These are phyloP conservation scores for Stylosanthes scabra DNA, from an alignment of 331 rosid genomes.

Conservation along the genomic window DNA sequence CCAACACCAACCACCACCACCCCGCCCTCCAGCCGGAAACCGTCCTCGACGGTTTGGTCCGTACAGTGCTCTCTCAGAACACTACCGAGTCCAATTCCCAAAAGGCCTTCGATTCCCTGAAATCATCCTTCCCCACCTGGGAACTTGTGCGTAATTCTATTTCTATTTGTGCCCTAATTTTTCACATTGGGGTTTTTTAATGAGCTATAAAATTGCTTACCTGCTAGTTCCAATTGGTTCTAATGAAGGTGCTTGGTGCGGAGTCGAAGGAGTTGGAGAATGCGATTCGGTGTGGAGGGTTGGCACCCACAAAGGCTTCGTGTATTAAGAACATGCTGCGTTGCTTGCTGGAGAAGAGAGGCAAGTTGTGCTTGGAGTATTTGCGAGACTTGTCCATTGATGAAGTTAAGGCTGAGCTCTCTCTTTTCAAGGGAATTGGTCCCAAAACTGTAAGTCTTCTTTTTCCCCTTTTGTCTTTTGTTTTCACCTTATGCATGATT, in stretches of 20 bases:
- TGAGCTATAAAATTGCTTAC: neutral
- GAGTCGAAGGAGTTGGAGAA: slow-evolving; percentile 48
- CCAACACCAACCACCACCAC: neutral
- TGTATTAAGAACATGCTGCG: slow-evolving; percentile 60
- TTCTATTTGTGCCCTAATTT: no score
- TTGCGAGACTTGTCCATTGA: slow-evolving; percentile 63
- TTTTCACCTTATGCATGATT: no score
- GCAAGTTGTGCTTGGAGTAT: slow-evolving; percentile 84
- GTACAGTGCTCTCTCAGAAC: slow-evolving; percentile 86
- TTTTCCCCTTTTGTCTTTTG: slow-evolving; percentile 3
- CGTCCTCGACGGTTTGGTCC: slow-evolving; percentile 86
- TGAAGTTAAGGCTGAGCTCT: slow-evolving; percentile 74
- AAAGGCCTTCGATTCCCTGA: slow-evolving; percentile 81
- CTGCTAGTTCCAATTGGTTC: neutral
- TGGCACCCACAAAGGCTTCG: slow-evolving; percentile 52
- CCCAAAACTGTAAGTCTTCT: slow-evolving; percentile 76
- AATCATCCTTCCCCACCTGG: slow-evolving; percentile 67
- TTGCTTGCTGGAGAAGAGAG: slow-evolving; percentile 71
- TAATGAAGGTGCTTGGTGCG: slow-evolving; percentile 48
- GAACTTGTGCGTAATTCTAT: slow-evolving; percentile 27
- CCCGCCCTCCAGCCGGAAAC: slow-evolving; percentile 46
- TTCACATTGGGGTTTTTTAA: neutral
- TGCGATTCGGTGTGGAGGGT: slow-evolving; percentile 54
- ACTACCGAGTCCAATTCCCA: slow-evolving; percentile 67
- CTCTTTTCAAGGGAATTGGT: slow-evolving; percentile 90